phyloP scores from a whole-genome alignment of 768 basidiomycete genomes.

The Asterophora lycoperdoides region DNA sequence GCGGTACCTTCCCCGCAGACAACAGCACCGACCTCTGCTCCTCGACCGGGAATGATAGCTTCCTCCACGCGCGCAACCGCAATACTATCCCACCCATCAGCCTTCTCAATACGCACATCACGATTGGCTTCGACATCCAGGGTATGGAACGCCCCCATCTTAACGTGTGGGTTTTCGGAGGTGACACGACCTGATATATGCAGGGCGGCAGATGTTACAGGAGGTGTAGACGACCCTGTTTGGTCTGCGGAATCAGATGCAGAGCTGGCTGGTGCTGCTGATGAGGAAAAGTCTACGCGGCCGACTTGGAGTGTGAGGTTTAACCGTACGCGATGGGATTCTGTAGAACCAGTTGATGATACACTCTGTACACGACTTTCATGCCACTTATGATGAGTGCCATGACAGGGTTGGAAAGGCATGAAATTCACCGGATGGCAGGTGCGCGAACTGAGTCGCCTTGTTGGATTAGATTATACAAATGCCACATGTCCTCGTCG shows the following conservation, averaged over 20 bases:
- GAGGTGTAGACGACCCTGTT: conserved; percentile 31
- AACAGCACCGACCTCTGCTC: conserved; percentile 94
- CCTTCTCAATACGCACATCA: conserved; percentile 85
- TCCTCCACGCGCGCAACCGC: conserved; percentile 80
- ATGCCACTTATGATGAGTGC: not conserved
- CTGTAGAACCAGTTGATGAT: conserved; percentile 90
- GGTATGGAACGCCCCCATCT: conserved; percentile 91
- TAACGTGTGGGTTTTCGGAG: conserved; percentile 84
- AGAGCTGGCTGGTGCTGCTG: conserved; percentile 48
- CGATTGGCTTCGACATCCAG: conserved; percentile 90
- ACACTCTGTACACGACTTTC: conserved; percentile 81
- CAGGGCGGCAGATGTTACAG: conserved; percentile 51
- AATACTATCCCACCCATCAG: conserved; percentile 89
- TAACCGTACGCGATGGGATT: conserved; percentile 83
- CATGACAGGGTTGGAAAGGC: not conserved
- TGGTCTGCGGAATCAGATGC: conserved; percentile 37
- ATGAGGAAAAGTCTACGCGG: conserved; percentile 77
- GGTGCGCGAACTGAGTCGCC: conserved; percentile 84
- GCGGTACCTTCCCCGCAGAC: conserved; percentile 96
- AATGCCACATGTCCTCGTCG: conserved; percentile 99
- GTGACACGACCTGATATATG: conserved; percentile 86
- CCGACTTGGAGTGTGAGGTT: conserved; percentile 81
- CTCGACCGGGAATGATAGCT: conserved; percentile 86
- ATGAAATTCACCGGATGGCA: conserved; percentile 62
- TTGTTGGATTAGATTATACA: conserved; percentile 93